These are phyloP conservation scores for Daldinia grandis DNA, from an alignment of 495 filamentous ascomycete species.

Conservation along the genomic window DNA sequence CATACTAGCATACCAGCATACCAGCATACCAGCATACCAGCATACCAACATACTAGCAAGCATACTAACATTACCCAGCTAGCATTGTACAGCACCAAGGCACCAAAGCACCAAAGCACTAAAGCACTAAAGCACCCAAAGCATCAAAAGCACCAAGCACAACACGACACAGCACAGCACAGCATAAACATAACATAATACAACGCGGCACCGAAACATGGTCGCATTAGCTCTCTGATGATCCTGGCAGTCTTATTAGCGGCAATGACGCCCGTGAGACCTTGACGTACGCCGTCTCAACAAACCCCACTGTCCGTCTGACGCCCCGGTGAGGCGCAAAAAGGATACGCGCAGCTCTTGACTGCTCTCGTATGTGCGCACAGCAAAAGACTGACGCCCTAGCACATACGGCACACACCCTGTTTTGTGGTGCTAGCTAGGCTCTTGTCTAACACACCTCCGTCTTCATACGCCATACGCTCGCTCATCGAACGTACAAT, in stretches of 20 bases:
- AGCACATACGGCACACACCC: constrained; percentile 32
- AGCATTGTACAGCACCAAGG: not conserved
- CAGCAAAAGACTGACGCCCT: constrained; percentile 36
- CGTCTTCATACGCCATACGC: constrained; percentile 28
- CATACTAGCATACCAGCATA: constrained; percentile 1
- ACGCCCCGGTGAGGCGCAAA: constrained; percentile 44
- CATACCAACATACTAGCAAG: constrained; percentile 5
- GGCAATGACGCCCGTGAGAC: constrained; percentile 48
- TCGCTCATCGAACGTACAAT: constrained; percentile 47
- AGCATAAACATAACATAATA: constrained; percentile 37
- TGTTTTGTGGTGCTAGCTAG: constrained; percentile 42
- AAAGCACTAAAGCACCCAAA: constrained; percentile 26
- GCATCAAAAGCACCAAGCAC: constrained; percentile 6
- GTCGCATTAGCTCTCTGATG: constrained; percentile 42
- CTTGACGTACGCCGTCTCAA: constrained; percentile 48
- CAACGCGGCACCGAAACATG: constrained; percentile 38
- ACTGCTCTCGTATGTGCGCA: constrained; percentile 35
- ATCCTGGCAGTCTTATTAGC: constrained; percentile 43
- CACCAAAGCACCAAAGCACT: not conserved
- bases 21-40: constrained; percentile 3
- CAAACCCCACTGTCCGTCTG: constrained; percentile 45
- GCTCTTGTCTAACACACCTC: constrained; percentile 52
- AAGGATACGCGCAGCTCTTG: constrained; percentile 32
- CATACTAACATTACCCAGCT: not conserved
- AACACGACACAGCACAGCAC: constrained; percentile 27